Evolutionary conservation across 192 early-diverging fungal genomes (phyloP), one percentile per base, ranked within the genome.

Genomic region (Backusella australiensis): DNA sequence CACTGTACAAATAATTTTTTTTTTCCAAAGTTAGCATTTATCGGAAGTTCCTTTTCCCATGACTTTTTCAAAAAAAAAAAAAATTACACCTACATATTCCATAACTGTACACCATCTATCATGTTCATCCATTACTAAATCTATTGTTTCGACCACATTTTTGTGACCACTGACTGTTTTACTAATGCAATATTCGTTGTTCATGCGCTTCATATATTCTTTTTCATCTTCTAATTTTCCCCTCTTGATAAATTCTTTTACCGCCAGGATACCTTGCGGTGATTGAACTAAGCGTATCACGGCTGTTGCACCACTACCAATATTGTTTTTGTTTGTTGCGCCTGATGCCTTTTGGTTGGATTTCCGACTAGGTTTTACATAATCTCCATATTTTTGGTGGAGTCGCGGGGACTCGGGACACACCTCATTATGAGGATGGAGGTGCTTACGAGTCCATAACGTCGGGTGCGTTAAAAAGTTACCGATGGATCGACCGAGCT

Each of bases 191-290:
- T 96, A 99, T 85, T 98, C 97, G 81, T 91, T 89, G 29, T 91
- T 93, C 75, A 98, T 86, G 85, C 97, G 98, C 84, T 98, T 98
- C 82, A 97, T 86, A 83, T 97, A 98, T 59, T 96, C 94, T 81
- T 94, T 94, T 88, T 97, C 90, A 4, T 92, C 89, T 87, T 98
- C 96, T 75, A 92, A 89, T 76, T 93, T 93, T 35, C 89, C 84
- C 53, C 93, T 89, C 69, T 77, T 75, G 29, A 94, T 87, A 86
- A 98, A 98, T 75, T 98, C 95, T 85, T 98, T 98, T 80, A 98
- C 91, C 29, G 97, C 78, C 32, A 75, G 39, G 12, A 80, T 32
- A 32, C 95, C 76, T 88, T 95, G 91, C 90, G 39, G 76, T 77
- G 67, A 82, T 80, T 35, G 85, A 81, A 34, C 94, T 4, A 99